Evolutionary conservation across 2,329 filamentous ascomycete genomes (phyloP).

Genomic region (Cryphonectria carpinicola): DNA sequence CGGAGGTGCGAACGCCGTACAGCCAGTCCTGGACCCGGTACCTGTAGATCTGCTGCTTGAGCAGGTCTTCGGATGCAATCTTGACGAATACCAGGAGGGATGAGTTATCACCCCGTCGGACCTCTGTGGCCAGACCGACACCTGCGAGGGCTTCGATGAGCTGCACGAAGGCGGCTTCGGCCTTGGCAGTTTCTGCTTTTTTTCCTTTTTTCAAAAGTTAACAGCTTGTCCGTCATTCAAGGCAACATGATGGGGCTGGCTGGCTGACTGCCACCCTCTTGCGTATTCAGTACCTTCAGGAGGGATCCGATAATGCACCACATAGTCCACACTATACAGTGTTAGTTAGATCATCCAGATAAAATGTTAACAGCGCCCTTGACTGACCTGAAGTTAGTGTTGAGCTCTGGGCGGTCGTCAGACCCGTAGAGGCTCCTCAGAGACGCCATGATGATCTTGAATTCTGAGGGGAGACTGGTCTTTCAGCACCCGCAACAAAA

Average conservation of each 20-base stretch:
- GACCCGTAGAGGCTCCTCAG: slow-evolving; percentile 40
- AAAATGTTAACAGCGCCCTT: background rate
- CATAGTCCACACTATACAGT: slow-evolving; percentile 75
- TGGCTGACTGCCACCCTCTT: no score
- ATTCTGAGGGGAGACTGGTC: slow-evolving; percentile 2
- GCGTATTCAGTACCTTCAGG: slow-evolving; percentile 58
- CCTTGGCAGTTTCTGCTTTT: slow-evolving; percentile 64
- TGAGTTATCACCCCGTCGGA: slow-evolving; percentile 75
- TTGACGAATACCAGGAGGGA: slow-evolving; percentile 84
- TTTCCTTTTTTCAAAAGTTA: slow-evolving; percentile 46
- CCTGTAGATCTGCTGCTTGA: slow-evolving; percentile 81
- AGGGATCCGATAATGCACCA: slow-evolving; percentile 77
- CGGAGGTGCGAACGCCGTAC: slow-evolving; percentile 78
- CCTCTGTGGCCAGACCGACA: slow-evolving; percentile 86
- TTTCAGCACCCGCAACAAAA: slow-evolving; percentile 16
- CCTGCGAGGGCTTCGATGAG: slow-evolving; percentile 75
- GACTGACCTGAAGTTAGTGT: slow-evolving; percentile 47
- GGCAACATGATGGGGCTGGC: background rate
- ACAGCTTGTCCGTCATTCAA: background rate
- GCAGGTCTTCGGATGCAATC: slow-evolving; percentile 73
- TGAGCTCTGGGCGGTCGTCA: slow-evolving; percentile 33
- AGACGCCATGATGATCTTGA: slow-evolving; percentile 38
- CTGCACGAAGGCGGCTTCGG: slow-evolving; percentile 75
- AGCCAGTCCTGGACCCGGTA: slow-evolving; percentile 93
- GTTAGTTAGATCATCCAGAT: slow-evolving; percentile 25